Base-by-base conservation (phyloP, 495 filamentous ascomycete genomes). In the Zalerion maritima region DNA sequence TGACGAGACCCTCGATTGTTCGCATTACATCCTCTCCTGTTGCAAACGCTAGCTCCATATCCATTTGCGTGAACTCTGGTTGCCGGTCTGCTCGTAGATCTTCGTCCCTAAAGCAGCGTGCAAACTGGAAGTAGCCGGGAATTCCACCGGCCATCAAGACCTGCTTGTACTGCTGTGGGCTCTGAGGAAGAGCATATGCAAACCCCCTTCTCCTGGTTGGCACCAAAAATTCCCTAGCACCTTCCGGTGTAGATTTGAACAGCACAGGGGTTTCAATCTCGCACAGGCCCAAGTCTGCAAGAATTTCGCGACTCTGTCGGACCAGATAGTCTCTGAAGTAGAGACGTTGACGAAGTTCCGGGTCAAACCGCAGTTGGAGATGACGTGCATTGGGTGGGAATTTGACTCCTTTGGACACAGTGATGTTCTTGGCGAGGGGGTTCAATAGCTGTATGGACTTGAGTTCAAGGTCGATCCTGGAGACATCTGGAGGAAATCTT, bases 131-230 rank as follows among this genome's bases (percentile, higher is more conserved):
- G 50, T 97, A 97, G 5, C 63, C 66, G 4, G 59, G 50, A 11
- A 96, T 66, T 0, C 87, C 86, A 43, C 77, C 78, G 6, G 85
- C 79, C 85, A 97, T 94, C 12, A 97, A 65, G 23, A 96, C 87
- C 55, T 97, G 89, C 52, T 97, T 97, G 51, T 94, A 96, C 49
- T 97, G 89, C 54, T 97, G 89, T 5, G 89, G 89, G 35, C 86
- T 94, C 45, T 97, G 89, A 0, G 89, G 85, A 14, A 97, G 54
- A 7, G 91, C 89, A 55, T 96, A 97, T 13, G 79, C 81, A 15
- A 75, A 48, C 0, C 82, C 84, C 0, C 37, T 32, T 12, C 60
- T 65, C 13, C 89, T 61, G 0, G 87, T 91, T 0, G 89, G 89
- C 3, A 97, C 85, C n/a, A 97, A 44, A 38, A 96, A 97, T 52